These are phyloP conservation scores for Botrytis cinerea DNA, from an alignment of 2,329 filamentous ascomycete species.

Conservation along the genomic window DNA sequence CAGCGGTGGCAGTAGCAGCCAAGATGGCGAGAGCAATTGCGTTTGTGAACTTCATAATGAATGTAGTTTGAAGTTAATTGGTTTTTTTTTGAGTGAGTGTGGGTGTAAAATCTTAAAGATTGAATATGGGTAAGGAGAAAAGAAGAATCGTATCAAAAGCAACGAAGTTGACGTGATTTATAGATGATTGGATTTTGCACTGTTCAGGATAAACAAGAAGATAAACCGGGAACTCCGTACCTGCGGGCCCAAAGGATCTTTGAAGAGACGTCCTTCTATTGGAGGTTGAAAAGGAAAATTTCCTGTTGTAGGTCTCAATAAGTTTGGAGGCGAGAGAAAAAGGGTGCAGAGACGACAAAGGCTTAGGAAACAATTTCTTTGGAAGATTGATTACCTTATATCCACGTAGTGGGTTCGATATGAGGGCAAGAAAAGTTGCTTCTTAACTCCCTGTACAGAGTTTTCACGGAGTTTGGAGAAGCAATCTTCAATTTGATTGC, in stretches of 20 bases:
- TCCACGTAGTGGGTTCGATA: background rate
- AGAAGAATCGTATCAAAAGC: background rate
- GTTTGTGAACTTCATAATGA: constrained; percentile 26
- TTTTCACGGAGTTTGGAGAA: background rate
- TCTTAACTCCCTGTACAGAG: background rate
- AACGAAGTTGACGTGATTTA: constrained; percentile 13
- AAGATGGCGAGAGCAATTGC: constrained; percentile 22
- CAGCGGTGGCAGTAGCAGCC: constrained; percentile 20
- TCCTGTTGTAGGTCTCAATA: constrained; percentile 14
- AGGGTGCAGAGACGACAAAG: background rate
- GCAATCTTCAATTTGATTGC: background rate
- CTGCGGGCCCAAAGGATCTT: background rate
- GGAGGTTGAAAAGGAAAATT: background rate
- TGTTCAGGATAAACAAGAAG: background rate
- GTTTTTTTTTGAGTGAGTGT: background rate
- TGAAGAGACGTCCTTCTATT: background rate
- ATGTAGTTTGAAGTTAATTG: constrained; percentile 16
- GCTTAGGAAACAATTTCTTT: background rate
- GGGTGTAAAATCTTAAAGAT: constrained; percentile 3
- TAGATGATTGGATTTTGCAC: background rate
- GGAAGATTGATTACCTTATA: background rate
- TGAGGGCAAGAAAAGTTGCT: background rate
- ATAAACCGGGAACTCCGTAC: background rate
- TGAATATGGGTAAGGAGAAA: constrained; percentile 15
- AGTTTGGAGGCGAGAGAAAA: background rate